Conservation (phyloP, 768 basidiomycete genomes). For the Termitomyces sp. region DNA sequence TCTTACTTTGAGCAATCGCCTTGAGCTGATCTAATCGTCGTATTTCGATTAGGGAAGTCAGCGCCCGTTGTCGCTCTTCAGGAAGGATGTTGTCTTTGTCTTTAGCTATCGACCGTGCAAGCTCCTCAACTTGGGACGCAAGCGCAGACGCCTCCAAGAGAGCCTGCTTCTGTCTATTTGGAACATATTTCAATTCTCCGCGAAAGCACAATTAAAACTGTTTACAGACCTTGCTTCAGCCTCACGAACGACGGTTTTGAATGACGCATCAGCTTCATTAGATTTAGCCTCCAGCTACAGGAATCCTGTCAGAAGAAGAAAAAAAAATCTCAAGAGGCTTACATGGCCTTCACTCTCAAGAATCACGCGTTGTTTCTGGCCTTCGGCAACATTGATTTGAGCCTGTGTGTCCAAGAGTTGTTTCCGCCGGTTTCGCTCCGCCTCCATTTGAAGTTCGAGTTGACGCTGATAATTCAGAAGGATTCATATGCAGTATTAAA, state of each 20-base stretch:
- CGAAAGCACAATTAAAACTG: neutral
- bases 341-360: slow-evolving; percentile 54
- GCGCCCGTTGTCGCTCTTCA: slow-evolving; percentile 36
- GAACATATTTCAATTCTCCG: neutral
- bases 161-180: slow-evolving; percentile 35
- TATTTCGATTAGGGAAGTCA: slow-evolving; percentile 44
- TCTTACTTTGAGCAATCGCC: slow-evolving; percentile 46
- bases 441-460: slow-evolving; percentile 60
- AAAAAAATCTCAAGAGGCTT: slow-evolving; percentile 9
- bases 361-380: slow-evolving; percentile 53
- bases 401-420: slow-evolving; percentile 57
- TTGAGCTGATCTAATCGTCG: slow-evolving; percentile 49
- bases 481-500: neutral
- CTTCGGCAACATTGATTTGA: slow-evolving; percentile 56
- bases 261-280: slow-evolving; percentile 52
- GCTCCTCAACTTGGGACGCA: slow-evolving; percentile 43
- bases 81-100: slow-evolving; percentile 26
- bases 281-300: slow-evolving; percentile 44
- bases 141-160: slow-evolving; percentile 46
- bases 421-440: slow-evolving; percentile 53
- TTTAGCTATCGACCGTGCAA: slow-evolving; percentile 39
- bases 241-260: slow-evolving; percentile 47
- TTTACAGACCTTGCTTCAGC: slow-evolving; percentile 42
- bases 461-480: slow-evolving; percentile 36
- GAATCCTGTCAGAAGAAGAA: neutral